Base-by-base conservation (phyloP, 1,284 basidiomycete species). In the Thecaphora thlaspeos region DNA sequence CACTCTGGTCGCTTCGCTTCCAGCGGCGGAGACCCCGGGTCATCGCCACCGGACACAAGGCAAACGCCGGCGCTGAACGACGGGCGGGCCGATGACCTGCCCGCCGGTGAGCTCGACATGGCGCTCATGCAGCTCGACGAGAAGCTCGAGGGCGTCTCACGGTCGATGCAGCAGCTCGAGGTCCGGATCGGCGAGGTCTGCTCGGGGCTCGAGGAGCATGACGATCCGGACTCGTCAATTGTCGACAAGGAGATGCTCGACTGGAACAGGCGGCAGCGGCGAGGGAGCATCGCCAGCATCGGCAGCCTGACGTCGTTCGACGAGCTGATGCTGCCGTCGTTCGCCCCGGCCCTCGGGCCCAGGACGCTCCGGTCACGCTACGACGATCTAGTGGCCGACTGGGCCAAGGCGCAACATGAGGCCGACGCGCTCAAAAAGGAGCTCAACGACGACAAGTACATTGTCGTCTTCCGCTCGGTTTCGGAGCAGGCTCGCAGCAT, bases 401-500 rank as follows among this genome's bases (percentile, higher is more conserved):
- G 90, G 90, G 85, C 87, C 51, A 80, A 84, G 19, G 83, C 90
- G 2, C 86, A 89, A 71, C 84, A 85, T 43, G 90, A 93, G 66
- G 88, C 87, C 49, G 87, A 89, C 22, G 84, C 87, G 39, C 80
- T 96, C 55, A 82, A 88, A 62, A 89, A 90, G 72, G 93, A 97
- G 78, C 82, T 96, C 55, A 90, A 90, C 78, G 94, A 96, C 78
- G 92, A 96, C 79, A 92, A 91, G 47, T 95, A 91, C 88, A 82
- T 96, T 69, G 88, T 87, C 10, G 88, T 95, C n/a, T 96, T 96
- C 78, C 83, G 90, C 61, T 91, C 89, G 34, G 91, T 91, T 39
- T 88, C 87, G 14, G 87, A 89, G 60, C 92, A 96, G 78, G 91
- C 91, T 30, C 88, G 93, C 73, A 90, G 89, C 24, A 94, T 97